A percentile compares a stretch with the other conserved stretches of the same genome.
Conservation (phyloP, 2,329 filamentous ascomycete species). For the Hypoxylon sp. region DNA sequence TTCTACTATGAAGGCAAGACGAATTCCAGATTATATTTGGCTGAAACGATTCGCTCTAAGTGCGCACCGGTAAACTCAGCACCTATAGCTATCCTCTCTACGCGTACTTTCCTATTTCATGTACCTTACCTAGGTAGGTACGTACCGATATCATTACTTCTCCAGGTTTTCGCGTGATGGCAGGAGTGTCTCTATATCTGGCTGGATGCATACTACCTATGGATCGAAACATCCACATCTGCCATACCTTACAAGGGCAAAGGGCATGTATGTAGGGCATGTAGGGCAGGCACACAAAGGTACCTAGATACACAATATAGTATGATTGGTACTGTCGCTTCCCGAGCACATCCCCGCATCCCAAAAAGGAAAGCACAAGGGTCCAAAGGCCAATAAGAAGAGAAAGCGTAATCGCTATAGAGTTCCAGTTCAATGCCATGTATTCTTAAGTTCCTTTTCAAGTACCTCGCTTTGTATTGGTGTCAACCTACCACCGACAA, state of each 20-base stretch:
- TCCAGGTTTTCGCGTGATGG: neutral
- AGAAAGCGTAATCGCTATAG: neutral
- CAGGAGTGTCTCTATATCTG: neutral
- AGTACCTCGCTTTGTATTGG: neutral
- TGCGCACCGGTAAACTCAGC: neutral
- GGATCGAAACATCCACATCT: neutral
- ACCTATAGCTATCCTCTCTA: neutral
- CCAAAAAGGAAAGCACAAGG: conserved; percentile 33
- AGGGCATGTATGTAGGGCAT: no score
- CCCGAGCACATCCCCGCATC: conserved; percentile 6
- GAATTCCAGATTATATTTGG: neutral
- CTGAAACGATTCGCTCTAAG: neutral
- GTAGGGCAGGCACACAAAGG: neutral
- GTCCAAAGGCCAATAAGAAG: conserved; percentile 25
- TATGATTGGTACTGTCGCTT: conserved; percentile 6
- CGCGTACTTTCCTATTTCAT: neutral
- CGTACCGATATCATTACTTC: neutral
- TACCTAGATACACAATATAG: neutral
- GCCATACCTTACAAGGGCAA: no score
- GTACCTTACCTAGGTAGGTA: no score
- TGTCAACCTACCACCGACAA: neutral
- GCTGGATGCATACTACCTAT: neutral
- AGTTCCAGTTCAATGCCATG: no score
- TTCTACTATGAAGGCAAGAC: no score
- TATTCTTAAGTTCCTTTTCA: neutral